Evolutionary conservation across 2,329 filamentous ascomycete genomes (phyloP).

Genomic region (Neodidymelliopsis sp.): DNA sequence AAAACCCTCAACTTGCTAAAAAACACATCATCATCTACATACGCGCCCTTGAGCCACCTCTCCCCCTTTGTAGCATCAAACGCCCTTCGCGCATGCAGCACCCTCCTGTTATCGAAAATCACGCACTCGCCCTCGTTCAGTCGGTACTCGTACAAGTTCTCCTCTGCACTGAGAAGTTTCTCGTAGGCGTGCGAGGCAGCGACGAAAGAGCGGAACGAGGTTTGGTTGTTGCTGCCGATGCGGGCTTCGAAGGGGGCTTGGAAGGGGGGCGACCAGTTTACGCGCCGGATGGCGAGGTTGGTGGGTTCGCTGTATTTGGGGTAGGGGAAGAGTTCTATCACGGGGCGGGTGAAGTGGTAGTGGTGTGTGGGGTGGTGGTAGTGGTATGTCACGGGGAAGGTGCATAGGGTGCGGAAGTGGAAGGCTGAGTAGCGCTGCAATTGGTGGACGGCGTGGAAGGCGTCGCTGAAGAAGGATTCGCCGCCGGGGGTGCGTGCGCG

Average conservation of each 20-base stretch:
- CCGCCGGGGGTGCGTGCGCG: conserved; percentile 81
- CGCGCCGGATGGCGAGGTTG: conserved; percentile 48
- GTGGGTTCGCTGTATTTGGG: conserved; percentile 37
- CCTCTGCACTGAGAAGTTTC: conserved; percentile 62
- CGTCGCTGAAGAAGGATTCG: conserved; percentile 85
- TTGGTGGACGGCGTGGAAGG: conserved; percentile 66
- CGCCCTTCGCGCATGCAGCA: conserved; percentile 81
- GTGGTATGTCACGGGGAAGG: conserved; percentile 65
- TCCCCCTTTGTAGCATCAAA: conserved; percentile 74
- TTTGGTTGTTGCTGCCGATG: conserved; percentile 39
- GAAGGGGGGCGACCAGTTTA: conserved; percentile 83
- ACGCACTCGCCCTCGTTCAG: conserved; percentile 85
- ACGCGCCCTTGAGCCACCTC: conserved; percentile 86
- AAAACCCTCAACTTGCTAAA: conserved; percentile 56
- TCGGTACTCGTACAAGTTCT: conserved; percentile 72
- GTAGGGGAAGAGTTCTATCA: conserved; percentile 58
- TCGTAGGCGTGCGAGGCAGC: conserved; percentile 65
- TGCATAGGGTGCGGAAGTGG: conserved; percentile 53
- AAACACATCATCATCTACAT: conserved; percentile 74
- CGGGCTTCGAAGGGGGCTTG: conserved; percentile 64
- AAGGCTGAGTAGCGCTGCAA: conserved; percentile 19
- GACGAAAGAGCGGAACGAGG: conserved; percentile 40
- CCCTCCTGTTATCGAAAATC: conserved; percentile 86
- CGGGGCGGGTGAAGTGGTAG: conserved; percentile 66
- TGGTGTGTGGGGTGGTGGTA: conserved; percentile 69